Conservation (phyloP, 1,284 basidiomycete species). For the Leccinum fuscescens region DNA sequence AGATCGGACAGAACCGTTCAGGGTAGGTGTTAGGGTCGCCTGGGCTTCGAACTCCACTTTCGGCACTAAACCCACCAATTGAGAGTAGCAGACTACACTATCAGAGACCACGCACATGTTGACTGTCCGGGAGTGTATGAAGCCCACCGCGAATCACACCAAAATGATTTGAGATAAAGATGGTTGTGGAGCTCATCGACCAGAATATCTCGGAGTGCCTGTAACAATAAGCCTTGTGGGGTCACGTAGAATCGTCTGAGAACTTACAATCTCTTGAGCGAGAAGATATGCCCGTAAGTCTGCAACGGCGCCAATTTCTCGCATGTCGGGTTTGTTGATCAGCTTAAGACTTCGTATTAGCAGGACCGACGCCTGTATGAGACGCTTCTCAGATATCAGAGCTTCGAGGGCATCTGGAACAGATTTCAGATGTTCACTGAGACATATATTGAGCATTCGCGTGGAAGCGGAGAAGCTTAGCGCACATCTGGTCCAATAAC, state of each 20-base stretch:
- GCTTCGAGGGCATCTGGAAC: constrained; percentile 92
- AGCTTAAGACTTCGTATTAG: constrained; percentile 88
- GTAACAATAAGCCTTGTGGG: constrained; percentile 18
- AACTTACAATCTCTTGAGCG: constrained; percentile 81
- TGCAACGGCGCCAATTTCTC: constrained; percentile 90
- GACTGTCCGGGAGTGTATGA: constrained; percentile 82
- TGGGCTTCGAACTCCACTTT: constrained; percentile 62
- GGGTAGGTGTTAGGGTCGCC: constrained; percentile 24
- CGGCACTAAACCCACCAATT: constrained; percentile 43
- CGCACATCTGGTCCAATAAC: constrained; percentile 88
- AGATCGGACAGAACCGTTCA: constrained; percentile 30
- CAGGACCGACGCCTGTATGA: constrained; percentile 87
- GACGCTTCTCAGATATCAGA: constrained; percentile 93
- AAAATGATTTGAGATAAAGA: constrained; percentile 96
- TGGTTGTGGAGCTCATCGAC: constrained; percentile 97
- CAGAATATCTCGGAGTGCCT: constrained; percentile 90
- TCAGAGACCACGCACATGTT: constrained; percentile 49
- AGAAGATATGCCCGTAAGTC: constrained; percentile 87
- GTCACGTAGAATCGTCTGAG: background rate
- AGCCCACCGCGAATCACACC: constrained; percentile 92
- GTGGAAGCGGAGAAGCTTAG: constrained; percentile 10
- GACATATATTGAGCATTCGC: constrained; percentile 11
- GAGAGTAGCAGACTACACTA: constrained; percentile 5
- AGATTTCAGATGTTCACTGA: constrained; percentile 84
- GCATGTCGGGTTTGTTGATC: constrained; percentile 90